Evolutionary conservation across 1,139 yeast genomes (phyloP).

Genomic region (Trichomonascaceae sp.): DNA sequence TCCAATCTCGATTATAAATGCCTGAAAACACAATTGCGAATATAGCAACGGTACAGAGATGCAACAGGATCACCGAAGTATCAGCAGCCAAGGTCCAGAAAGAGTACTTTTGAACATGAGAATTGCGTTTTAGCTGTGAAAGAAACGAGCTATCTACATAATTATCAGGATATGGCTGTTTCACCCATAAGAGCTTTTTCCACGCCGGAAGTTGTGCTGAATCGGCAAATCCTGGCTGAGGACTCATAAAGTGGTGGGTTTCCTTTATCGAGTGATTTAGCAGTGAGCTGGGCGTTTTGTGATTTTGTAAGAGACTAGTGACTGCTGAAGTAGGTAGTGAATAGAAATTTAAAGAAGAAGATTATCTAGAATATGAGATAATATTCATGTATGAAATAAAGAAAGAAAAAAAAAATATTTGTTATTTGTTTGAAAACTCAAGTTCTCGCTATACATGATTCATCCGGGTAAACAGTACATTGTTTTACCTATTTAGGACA

Average conservation of each 20-base stretch:
- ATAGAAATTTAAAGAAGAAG: no score
- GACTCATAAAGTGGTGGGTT: not conserved
- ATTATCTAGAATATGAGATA: no score
- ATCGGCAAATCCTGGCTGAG: not conserved
- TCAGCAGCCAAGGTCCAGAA: slow-evolving; percentile 60
- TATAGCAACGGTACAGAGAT: slow-evolving; percentile 53
- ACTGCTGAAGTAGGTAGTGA: no score
- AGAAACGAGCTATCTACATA: slow-evolving; percentile 78
- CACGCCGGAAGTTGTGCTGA: slow-evolving; percentile 36
- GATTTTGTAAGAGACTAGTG: no score
- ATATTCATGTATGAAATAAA: no score
- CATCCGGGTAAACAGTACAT: no score
- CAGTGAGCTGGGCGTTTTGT: no score
- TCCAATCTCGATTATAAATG: slow-evolving; percentile 30
- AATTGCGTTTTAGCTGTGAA: slow-evolving; percentile 69
- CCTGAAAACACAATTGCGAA: slow-evolving; percentile 59
- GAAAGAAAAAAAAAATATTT: no score
- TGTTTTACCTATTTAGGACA: no score
- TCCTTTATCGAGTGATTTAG: not conserved
- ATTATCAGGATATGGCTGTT: slow-evolving; percentile 87
- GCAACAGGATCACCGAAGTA: slow-evolving; percentile 61
- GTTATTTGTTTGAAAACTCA: no score
- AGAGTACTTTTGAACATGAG: slow-evolving; percentile 65
- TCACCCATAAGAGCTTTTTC: slow-evolving; percentile 83
- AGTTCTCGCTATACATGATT: no score